Base-by-base conservation (phyloP, 768 basidiomycete species). In the Leccinum uliginosum region DNA sequence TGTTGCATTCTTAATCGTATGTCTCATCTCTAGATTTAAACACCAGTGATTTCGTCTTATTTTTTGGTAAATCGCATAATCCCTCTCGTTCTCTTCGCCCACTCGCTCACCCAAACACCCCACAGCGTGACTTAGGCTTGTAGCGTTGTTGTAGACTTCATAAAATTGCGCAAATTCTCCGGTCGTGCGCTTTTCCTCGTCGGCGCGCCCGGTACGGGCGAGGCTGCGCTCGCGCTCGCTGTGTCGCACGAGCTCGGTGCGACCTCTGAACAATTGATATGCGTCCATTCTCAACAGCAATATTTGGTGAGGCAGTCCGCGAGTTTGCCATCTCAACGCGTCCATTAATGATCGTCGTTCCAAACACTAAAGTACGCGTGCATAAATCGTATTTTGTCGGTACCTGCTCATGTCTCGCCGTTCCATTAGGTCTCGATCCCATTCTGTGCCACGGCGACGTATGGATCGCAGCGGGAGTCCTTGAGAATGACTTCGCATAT, bases 141-240 rank as follows among this genome's bases (percentile, higher is more conserved):
- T 62, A 91, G 93, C 15, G 87, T 96, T 29, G 84, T 91, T 24
- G 89, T 93, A 26, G 89, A 93, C 61, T 86, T 95, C 47, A 83
- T 96, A 65, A 91, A 92, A 71, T 89, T 89, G 58, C 87, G 91
- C 69, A 92, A 90, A 69, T 96, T 97, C 77, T 92, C 93, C 27
- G 97, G 97, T 24, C 83, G 95, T 56, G 94, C 94, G 1, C 77
- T 98, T 40, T 75, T 98, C 46, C 83, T 98, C 38, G 96, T 91
- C 27, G 97, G 97, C 54, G 93, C 92, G 24, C 97, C 97, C 2
- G 97, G 97, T n/a, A 99, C 97, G 4, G 96, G 97, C 17, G 98
- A 99, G 76, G 98, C 97, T 0, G 97, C 97, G 0, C 83, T 98
- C 29, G 96, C 97, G 2, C 74, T 98, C 19, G 97, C 93, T 1